phyloP scores from a whole-genome alignment of 306 rosid species.

The Ziziphus jujuba region DNA sequence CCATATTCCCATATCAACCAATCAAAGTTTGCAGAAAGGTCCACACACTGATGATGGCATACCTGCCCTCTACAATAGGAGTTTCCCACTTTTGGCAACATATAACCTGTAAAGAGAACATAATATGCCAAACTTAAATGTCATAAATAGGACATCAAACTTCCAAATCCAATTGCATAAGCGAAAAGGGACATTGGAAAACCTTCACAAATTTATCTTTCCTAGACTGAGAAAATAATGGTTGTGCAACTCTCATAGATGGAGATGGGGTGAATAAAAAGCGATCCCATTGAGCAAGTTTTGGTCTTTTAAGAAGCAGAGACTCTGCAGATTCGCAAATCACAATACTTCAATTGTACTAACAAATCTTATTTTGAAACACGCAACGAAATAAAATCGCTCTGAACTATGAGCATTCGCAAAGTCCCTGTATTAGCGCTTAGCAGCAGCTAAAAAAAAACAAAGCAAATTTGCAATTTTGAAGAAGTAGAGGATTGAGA shows the following conservation, averaged over 20 bases:
- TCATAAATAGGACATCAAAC: neutral
- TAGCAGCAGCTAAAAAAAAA: no score
- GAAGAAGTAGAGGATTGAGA: no score
- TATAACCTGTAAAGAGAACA: constrained; percentile 43
- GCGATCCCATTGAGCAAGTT: constrained; percentile 25
- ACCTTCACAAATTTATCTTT: constrained; percentile 50
- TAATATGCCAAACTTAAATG: constrained; percentile 13
- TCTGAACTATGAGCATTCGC: no score
- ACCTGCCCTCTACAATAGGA: constrained; percentile 70
- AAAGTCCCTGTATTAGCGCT: no score
- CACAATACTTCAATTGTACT: neutral
- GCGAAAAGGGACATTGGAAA: neutral
- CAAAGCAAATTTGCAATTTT: no score
- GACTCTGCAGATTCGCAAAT: constrained; percentile 38
- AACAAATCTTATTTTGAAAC: neutral
- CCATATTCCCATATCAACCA: constrained; percentile 1
- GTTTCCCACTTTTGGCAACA: constrained; percentile 49
- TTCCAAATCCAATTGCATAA: neutral
- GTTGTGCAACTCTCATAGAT: constrained; percentile 26
- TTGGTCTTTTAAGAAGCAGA: constrained; percentile 31
- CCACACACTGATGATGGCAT: constrained; percentile 9
- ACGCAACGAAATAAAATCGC: neutral
- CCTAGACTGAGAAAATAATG: constrained; percentile 25
- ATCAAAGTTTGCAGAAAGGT: neutral
- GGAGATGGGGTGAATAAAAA: constrained; percentile 23